A percentile compares a stretch with the other conserved stretches of the same genome.
Conservation (phyloP, 2,329 filamentous ascomycete genomes). For the Fusarium sulawesiense region DNA sequence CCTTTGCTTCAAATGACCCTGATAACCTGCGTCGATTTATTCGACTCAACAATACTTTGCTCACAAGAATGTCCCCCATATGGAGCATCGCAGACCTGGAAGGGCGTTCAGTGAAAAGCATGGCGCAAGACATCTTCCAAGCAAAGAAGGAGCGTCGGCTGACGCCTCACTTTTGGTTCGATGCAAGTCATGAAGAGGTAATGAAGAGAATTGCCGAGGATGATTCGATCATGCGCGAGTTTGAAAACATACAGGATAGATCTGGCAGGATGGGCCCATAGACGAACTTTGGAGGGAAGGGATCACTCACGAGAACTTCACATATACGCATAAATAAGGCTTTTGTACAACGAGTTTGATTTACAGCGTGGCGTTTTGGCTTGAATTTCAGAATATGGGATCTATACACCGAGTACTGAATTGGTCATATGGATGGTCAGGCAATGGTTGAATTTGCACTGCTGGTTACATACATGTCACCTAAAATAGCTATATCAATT, state of each 20-base stretch:
- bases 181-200: constrained; percentile 65
- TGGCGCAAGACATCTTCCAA: constrained; percentile 80
- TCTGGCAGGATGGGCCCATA: constrained; percentile 34
- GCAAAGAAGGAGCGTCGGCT: constrained; percentile 67
- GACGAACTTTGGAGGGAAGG: background rate
- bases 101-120: constrained; percentile 77
- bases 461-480: background rate
- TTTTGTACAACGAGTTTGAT: background rate
- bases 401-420: background rate
- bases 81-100: constrained; percentile 80
- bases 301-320: background rate
- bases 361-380: background rate
- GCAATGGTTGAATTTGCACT: background rate
- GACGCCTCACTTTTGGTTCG: constrained; percentile 66
- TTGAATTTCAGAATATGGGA: background rate
- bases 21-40: constrained; percentile 79
- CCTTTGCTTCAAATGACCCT: constrained; percentile 69
- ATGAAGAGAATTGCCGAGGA: constrained; percentile 66
- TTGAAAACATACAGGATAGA: constrained; percentile 54
- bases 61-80: constrained; percentile 74
- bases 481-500: background rate
- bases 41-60: constrained; percentile 80
- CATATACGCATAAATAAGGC: background rate
- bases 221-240: constrained; percentile 69
- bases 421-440: background rate